These are phyloP conservation scores for Dissophora globulifera DNA, from an alignment of 192 early-diverging fungal genomes.

Conservation along the genomic window DNA sequence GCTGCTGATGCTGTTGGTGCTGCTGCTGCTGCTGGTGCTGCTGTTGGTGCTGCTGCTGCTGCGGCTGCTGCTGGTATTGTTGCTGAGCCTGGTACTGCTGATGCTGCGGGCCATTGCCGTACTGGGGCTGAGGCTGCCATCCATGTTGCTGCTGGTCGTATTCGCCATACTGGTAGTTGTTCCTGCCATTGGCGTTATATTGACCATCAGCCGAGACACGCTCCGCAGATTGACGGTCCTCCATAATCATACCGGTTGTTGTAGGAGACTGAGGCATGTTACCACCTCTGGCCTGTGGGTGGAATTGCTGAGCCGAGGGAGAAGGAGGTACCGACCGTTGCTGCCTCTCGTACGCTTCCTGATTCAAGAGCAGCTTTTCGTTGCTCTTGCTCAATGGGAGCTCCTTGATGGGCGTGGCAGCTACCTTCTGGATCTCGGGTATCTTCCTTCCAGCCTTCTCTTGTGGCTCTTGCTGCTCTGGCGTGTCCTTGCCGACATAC, in stretches of 20 bases:
- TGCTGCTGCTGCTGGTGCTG: slow-evolving; percentile 23
- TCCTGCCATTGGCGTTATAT: neutral
- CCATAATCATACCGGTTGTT: neutral
- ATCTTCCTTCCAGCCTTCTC: slow-evolving; percentile 26
- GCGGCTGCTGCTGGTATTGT: slow-evolving; percentile 10
- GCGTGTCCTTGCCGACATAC: slow-evolving; percentile 50
- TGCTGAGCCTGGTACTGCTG: slow-evolving; percentile 20
- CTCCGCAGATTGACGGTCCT: slow-evolving; percentile 28
- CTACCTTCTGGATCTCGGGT: slow-evolving; percentile 47
- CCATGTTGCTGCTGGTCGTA: slow-evolving; percentile 6
- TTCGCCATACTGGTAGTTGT: slow-evolving; percentile 20
- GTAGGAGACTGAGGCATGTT: slow-evolving; percentile 39
- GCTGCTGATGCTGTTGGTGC: slow-evolving; percentile 19
- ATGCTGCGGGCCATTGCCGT: slow-evolving; percentile 21
- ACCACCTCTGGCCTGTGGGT: slow-evolving; percentile 10
- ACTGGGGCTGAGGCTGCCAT: slow-evolving; percentile 1
- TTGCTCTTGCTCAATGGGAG: slow-evolving; percentile 29
- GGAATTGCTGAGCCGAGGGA: slow-evolving; percentile 18
- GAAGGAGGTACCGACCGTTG: slow-evolving; percentile 31
- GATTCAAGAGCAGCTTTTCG: slow-evolving; percentile 44
- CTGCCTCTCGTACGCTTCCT: slow-evolving; percentile 48
- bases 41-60: slow-evolving; percentile 23
- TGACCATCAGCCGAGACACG: slow-evolving; percentile 40
- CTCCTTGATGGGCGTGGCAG: slow-evolving; percentile 50
- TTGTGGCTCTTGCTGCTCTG: slow-evolving; percentile 21